A percentile compares a stretch with the other conserved stretches of the same genome.
These are phyloP conservation scores for Pleurotus djamor DNA, from an alignment of 768 basidiomycete species.

Conservation along the genomic window DNA sequence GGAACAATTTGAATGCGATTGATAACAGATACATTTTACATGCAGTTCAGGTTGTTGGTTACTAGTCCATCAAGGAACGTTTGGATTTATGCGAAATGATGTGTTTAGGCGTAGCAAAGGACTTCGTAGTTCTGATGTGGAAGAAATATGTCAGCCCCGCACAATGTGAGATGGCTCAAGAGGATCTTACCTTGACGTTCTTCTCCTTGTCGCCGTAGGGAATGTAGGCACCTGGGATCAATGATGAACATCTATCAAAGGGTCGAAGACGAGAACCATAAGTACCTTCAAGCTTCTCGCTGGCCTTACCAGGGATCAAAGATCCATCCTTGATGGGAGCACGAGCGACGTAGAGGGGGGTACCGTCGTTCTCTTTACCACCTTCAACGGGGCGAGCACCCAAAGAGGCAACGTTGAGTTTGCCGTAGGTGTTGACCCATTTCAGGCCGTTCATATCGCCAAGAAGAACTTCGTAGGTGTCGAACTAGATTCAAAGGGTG, in stretches of 20 bases:
- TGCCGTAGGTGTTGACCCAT: slow-evolving; percentile 55
- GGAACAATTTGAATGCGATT: background rate
- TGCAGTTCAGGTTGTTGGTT: background rate
- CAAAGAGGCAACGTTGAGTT: slow-evolving; percentile 40
- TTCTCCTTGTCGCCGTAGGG: slow-evolving; percentile 28
- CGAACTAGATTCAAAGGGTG: slow-evolving; percentile 35
- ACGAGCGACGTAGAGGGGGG: slow-evolving; percentile 57
- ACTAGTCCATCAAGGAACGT: background rate
- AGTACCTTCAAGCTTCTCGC: slow-evolving; percentile 50
- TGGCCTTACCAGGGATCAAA: slow-evolving; percentile 65
- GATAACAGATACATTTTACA: background rate
- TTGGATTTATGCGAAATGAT: background rate
- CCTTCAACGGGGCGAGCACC: slow-evolving; percentile 60
- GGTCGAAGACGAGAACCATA: background rate
- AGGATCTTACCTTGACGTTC: slow-evolving; percentile 1
- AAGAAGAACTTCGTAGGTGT: slow-evolving; percentile 68
- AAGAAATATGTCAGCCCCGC: background rate
- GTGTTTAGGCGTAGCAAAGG: slow-evolving; percentile 26
- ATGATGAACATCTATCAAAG: background rate
- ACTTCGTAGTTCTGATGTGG: slow-evolving; percentile 29
- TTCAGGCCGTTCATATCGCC: slow-evolving; percentile 53
- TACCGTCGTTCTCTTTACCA: slow-evolving; percentile 62
- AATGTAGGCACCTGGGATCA: slow-evolving; percentile 48
- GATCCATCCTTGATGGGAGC: slow-evolving; percentile 45
- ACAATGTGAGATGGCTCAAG: background rate